Evolutionary conservation across 116 monocot species (phyloP).

Genomic region (Posidonia oceanica): DNA sequence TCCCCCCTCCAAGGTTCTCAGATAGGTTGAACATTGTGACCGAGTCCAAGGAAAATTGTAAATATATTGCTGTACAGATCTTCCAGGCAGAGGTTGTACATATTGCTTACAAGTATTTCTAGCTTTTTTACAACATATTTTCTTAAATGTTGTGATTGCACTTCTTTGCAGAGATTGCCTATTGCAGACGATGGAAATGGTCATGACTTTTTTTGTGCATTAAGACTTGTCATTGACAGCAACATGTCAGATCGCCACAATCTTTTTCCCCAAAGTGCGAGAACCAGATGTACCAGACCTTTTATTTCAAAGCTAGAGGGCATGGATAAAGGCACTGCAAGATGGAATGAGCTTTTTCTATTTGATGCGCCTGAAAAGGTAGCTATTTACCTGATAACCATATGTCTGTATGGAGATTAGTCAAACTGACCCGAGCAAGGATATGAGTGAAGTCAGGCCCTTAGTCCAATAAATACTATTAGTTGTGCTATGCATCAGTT

Average conservation of each 20-base stretch:
- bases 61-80: conserved; percentile 74
- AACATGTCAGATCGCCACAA: conserved; percentile 58
- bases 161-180: conserved; percentile 64
- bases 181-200: conserved; percentile 81
- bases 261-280: conserved; percentile 95
- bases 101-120: background rate
- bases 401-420: background rate
- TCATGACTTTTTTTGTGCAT: conserved; percentile 86
- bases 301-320: conserved; percentile 20
- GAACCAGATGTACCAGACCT: conserved; percentile 79
- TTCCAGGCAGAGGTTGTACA: conserved; percentile 64
- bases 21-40: conserved; percentile 61
- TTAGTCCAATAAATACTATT: too few relatives aligned
- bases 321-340: conserved; percentile 30
- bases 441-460: too few relatives aligned
- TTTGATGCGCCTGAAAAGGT: conserved; percentile 96
- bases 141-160: conserved; percentile 5
- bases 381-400: background rate
- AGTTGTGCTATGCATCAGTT: too few relatives aligned
- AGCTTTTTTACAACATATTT: background rate
- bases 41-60: conserved; percentile 43
- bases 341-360: conserved; percentile 96
- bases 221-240: conserved; percentile 57
- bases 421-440: background rate
- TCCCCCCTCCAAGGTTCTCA: conserved; percentile 72